Evolutionary conservation across 257 asterid genomes (phyloP).

Genomic region (Solanum sitiens): DNA sequence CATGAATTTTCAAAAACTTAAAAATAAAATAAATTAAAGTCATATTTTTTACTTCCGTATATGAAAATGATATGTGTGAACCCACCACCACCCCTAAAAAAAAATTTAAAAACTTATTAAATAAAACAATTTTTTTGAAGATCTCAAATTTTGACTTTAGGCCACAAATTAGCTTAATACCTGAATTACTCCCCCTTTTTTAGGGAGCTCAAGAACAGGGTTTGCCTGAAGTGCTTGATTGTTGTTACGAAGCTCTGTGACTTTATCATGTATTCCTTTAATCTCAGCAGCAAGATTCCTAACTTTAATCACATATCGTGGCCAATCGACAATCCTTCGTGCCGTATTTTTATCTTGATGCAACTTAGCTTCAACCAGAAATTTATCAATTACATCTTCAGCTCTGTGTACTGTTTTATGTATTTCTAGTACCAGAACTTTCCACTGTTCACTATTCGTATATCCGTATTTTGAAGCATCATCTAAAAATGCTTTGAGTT

Average conservation of each 20-base stretch:
- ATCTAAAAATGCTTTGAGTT: neutral
- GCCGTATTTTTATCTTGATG: neutral
- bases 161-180: neutral
- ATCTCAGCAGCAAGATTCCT: neutral
- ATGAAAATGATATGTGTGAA: too few relatives aligned
- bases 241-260: neutral
- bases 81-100: too few relatives aligned
- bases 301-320: fast-evolving
- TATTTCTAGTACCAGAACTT: neutral
- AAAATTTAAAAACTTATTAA: too few relatives aligned
- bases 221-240: neutral
- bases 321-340: neutral
- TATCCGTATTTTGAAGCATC: neutral
- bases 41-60: too few relatives aligned
- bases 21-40: too few relatives aligned
- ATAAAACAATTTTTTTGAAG: too few relatives aligned
- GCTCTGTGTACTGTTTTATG: neutral
- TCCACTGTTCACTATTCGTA: neutral
- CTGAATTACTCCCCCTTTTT: neutral
- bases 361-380: neutral
- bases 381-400: neutral
- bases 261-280: neutral
- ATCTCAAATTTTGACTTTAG: too few relatives aligned
- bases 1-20: too few relatives aligned
- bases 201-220: neutral